Evolutionary conservation across 2,329 filamentous ascomycete species (phyloP).

Genomic region (Xylariaceae sp.): DNA sequence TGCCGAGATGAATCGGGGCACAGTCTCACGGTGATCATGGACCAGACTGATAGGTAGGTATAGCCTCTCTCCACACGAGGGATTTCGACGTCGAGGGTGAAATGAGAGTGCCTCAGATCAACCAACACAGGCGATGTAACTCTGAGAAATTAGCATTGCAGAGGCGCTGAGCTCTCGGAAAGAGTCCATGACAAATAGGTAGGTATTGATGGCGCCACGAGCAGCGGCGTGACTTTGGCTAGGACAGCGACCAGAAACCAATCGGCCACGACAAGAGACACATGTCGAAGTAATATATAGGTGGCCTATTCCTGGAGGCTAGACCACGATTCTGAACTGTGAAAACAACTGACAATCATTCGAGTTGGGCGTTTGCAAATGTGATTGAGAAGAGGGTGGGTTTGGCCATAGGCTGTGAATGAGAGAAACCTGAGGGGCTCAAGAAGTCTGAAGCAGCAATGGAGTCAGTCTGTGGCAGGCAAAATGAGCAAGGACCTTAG

Average conservation of each 20-base stretch:
- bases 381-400: background rate
- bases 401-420: background rate
- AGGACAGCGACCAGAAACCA: background rate
- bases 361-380: background rate
- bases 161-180: background rate
- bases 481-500: background rate
- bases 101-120: background rate
- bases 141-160: background rate
- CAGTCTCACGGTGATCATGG: background rate
- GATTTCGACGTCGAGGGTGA: background rate
- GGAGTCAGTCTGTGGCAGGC: background rate
- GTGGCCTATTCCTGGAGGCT: no score
- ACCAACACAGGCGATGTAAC: background rate
- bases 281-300: background rate
- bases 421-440: background rate
- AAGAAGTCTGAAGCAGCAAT: background rate
- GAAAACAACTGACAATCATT: background rate
- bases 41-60: background rate
- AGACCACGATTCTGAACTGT: no score
- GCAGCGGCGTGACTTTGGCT: background rate
- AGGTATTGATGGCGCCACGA: no score
- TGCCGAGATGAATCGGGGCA: background rate
- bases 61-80: background rate
- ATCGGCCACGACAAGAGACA: background rate
- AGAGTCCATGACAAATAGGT: background rate